Evolutionary conservation across 164 flowering plant species (phyloP), one percentile per base, ranked within the genome.

Genomic region (Aristolochia fimbriata): DNA sequence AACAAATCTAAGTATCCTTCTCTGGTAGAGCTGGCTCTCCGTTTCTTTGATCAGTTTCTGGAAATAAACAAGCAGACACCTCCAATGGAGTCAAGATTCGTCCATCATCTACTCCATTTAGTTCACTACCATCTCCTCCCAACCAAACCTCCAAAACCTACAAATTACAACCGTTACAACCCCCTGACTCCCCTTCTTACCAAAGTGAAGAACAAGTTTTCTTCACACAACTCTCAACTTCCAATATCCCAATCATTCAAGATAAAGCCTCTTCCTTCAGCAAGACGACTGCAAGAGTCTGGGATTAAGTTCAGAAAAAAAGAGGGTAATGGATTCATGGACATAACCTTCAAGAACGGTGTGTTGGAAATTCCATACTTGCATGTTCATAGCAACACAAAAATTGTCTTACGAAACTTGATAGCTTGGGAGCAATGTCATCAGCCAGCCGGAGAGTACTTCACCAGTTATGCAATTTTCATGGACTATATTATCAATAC

Each of bases 401-500:
- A 80, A 46, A 62, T 81, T 0, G 53, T 63, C 30, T 74, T 77
- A 56, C 62, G 79, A 11, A 83, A 83, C 64, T 79, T 77, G 3
- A 76, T 83, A 11, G 83, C 85, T 0, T 83, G 68, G 27, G 88
- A 83, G 65, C 66, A 82, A 5, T 69, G 66, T 58, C 79, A 81
- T 48, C 80, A 69, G 0, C 77, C 77, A 23, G 77, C 70, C 0
- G 80, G 79, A n/a, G 72, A 67, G 8, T 76, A 76, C 51, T 71
- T 81, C 43, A 74, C 85, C 0, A 65, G 79, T 0, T 83, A 74
- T 58, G 64, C 77, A 0, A 72, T 74, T 49, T 79, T 83, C 71
- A 81, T 83, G 82, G 83, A 83, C 66, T 72, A 76, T 65, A 67
- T 83, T 47, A 73, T 83, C 21, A 83, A 79, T 62, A 68, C 66